Evolutionary conservation across 78 protist species (phyloP).

Genomic region (Monocercomonoides exilis): DNA sequence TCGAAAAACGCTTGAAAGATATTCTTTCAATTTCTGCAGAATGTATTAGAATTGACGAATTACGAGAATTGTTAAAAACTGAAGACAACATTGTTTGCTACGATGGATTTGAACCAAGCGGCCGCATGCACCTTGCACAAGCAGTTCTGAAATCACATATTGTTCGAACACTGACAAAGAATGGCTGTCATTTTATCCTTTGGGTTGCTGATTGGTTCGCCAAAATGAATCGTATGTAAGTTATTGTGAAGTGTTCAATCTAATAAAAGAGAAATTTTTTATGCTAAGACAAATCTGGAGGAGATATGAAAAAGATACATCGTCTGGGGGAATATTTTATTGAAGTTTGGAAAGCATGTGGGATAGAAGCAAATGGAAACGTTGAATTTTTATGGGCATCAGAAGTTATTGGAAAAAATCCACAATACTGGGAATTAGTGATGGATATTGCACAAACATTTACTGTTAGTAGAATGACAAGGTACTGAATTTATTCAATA

Average conservation of each 20-base stretch:
- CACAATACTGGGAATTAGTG: constrained; percentile 31
- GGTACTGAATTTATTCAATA: not conserved
- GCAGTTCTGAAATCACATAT: constrained; percentile 37
- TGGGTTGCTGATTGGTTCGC: constrained; percentile 55
- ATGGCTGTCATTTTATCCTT: constrained; percentile 27
- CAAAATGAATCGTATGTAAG: constrained; percentile 18
- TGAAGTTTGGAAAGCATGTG: constrained; percentile 38
- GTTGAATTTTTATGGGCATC: constrained; percentile 26
- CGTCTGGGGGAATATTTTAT: constrained; percentile 35
- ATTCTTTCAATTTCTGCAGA: constrained; percentile 28
- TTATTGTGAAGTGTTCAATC: not conserved
- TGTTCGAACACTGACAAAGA: constrained; percentile 24
- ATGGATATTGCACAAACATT: constrained; percentile 30
- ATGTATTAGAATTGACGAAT: constrained; percentile 4
- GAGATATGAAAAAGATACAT: constrained; percentile 33
- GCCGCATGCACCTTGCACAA: constrained; percentile 48
- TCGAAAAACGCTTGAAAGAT: constrained; percentile 14
- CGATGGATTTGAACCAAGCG: constrained; percentile 49
- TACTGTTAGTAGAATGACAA: not conserved
- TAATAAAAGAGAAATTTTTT: not conserved
- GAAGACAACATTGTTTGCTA: constrained; percentile 14
- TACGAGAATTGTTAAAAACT: not conserved
- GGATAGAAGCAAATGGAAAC: constrained; percentile 17
- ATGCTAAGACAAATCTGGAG: constrained; percentile 37
- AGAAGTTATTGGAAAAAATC: constrained; percentile 19